Percentiles rank a stretch among this genome's conserved stretches.
Evolutionary conservation across 805 yeast species (phyloP).

Genomic region (Blastobotrys chiropterorum): DNA sequence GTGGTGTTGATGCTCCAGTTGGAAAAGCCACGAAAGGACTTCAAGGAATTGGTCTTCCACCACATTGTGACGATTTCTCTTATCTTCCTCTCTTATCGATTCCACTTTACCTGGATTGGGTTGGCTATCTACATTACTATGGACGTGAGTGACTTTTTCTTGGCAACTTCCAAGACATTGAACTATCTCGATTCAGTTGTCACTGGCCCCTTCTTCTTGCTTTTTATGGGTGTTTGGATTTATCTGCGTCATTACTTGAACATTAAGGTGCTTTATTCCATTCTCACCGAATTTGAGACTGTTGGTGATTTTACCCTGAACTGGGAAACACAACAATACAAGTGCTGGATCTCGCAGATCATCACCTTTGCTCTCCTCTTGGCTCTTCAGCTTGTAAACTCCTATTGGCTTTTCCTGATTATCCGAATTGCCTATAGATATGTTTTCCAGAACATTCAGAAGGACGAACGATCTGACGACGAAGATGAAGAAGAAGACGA

Average conservation of each 20-base stretch:
- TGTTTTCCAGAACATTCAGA: conserved; percentile 50
- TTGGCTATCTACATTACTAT: conserved; percentile 83
- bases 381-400: conserved; percentile 78
- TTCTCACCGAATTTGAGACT: conserved; percentile 72
- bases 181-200: conserved; percentile 71
- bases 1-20: conserved; percentile 73
- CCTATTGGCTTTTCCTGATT: conserved; percentile 83
- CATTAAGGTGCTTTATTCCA: conserved; percentile 53
- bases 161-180: conserved; percentile 77
- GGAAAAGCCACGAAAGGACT: conserved; percentile 95
- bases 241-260: conserved; percentile 86
- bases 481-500: conserved; percentile 46
- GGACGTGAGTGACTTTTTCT: conserved; percentile 91
- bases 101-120: conserved; percentile 97
- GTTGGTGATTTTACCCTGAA: conserved; percentile 77
- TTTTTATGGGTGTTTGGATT: conserved; percentile 71
- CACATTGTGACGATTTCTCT: conserved; percentile 87
- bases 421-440: conserved; percentile 69
- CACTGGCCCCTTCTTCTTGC: conserved; percentile 58
- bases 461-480: conserved; percentile 84
- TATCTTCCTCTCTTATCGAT: conserved; percentile 80
- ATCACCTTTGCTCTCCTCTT: conserved; percentile 73
- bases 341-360: conserved; percentile 91
- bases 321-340: conserved; percentile 89
- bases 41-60: conserved; percentile 83